Conservation (phyloP, 805 yeast species). For the Blastobotrys chiropterorum region DNA sequence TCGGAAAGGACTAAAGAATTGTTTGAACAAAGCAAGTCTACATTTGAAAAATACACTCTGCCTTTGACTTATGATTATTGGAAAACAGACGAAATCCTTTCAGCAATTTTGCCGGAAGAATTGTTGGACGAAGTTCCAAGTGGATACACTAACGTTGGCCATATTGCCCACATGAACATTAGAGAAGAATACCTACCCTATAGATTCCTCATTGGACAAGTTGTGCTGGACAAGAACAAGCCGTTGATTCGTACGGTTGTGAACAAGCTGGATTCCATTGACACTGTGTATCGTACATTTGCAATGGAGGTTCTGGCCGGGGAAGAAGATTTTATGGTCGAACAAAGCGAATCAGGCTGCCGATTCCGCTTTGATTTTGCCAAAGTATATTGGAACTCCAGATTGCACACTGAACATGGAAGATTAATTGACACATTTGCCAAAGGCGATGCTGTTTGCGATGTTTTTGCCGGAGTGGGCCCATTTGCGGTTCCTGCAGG, state of each 20-base stretch:
- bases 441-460: conserved; percentile 74
- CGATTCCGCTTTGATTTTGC: conserved; percentile 80
- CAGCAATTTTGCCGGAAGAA: conserved; percentile 68
- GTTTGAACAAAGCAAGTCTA: conserved; percentile 43
- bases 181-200: conserved; percentile 80
- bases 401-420: conserved; percentile 90
- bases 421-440: conserved; percentile 58
- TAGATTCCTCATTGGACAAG: conserved; percentile 77
- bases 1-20: conserved; percentile 39
- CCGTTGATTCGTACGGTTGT: conserved; percentile 81
- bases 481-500: conserved; percentile 98
- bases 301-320: conserved; percentile 94
- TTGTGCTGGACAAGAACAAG: conserved; percentile 74
- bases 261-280: conserved; percentile 82
- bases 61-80: conserved; percentile 69
- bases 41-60: conserved; percentile 48
- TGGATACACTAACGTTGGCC: conserved; percentile 91
- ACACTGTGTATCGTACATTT: conserved; percentile 84
- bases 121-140: conserved; percentile 71
- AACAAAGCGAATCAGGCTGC: conserved; percentile 85
- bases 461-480: conserved; percentile 98
- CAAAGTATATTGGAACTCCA: conserved; percentile 95
- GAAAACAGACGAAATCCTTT: conserved; percentile 82
- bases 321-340: conserved; percentile 58
- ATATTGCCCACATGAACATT: conserved; percentile 86